These are phyloP conservation scores for Leishmania tarentolae DNA, from an alignment of 208 protist species.

Conservation along the genomic window DNA sequence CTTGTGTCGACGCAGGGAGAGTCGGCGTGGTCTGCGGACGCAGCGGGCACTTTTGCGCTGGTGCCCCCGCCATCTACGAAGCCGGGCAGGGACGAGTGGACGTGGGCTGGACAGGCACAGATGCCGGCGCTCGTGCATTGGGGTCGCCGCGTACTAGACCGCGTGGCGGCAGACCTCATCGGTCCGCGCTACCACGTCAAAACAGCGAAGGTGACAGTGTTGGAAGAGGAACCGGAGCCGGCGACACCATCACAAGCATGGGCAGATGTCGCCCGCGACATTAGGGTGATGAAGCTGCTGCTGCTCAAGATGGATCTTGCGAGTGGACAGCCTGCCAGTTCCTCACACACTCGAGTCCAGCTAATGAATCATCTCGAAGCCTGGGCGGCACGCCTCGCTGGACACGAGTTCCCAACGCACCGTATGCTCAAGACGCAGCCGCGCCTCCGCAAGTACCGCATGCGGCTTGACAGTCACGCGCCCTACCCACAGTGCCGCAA, in stretches of 20 bases:
- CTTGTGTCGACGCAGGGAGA: conserved; percentile 1
- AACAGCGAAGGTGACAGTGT: neutral
- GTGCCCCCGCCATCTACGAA: neutral
- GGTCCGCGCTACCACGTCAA: conserved; percentile 13
- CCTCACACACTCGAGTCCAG: neutral
- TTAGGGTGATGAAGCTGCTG: neutral
- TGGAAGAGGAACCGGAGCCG: neutral
- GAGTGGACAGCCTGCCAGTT: too few relatives aligned
- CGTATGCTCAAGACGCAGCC: conserved; percentile 9
- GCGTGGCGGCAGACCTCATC: conserved; percentile 15
- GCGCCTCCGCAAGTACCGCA: conserved; percentile 26
- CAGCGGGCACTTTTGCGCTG: conserved; percentile 8
- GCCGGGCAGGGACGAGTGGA: neutral
- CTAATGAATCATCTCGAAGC: neutral
- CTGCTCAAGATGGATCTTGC: neutral
- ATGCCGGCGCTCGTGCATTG: conserved; percentile 6
- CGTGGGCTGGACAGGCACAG: conserved; percentile 9
- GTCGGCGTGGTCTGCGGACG: conserved; percentile 9
- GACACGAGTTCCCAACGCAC: conserved; percentile 13
- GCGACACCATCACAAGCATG: neutral
- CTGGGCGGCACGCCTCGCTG: neutral
- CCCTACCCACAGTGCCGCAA: conserved; percentile 24
- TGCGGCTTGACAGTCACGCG: conserved; percentile 25
- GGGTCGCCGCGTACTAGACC: conserved; percentile 15
- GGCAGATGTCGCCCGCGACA: neutral